phyloP scores from a whole-genome alignment of 352 stramenopile species.

The Phytophthora macrochlamydospora region DNA sequence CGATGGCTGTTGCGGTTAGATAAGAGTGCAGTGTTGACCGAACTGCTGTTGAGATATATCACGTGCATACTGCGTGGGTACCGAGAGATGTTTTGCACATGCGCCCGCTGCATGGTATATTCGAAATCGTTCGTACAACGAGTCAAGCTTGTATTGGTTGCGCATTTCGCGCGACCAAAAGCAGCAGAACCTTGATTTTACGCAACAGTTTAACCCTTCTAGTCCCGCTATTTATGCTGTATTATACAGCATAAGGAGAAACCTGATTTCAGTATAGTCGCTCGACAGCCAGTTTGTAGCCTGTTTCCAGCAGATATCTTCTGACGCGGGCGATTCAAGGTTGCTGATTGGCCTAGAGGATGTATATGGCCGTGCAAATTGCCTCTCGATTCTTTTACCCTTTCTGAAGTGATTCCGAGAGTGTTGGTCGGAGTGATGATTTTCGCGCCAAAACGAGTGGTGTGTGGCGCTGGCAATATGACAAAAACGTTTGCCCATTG shows the following conservation, averaged over 20 bases:
- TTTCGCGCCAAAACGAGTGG: slow-evolving; percentile 5
- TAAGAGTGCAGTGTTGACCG: too few species aligned
- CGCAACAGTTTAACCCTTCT: slow-evolving; percentile 25
- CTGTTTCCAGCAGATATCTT: not conserved
- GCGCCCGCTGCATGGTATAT: too few species aligned
- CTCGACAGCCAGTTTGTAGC: not conserved
- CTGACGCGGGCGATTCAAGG: not conserved
- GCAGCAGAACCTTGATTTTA: slow-evolving; percentile 51
- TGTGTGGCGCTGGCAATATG: not conserved
- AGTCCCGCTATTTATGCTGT: slow-evolving; percentile 21
- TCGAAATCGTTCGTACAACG: too few species aligned
- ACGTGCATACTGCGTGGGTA: too few species aligned
- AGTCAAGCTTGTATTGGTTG: too few species aligned
- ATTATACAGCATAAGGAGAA: slow-evolving; percentile 22
- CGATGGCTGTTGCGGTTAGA: too few species aligned
- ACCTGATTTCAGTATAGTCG: slow-evolving; percentile 24
- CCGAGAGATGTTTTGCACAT: too few species aligned
- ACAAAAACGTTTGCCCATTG: not conserved
- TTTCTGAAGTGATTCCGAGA: not conserved
- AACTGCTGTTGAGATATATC: too few species aligned
- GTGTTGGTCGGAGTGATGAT: not conserved
- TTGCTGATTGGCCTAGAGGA: not conserved
- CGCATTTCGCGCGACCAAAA: too few species aligned
- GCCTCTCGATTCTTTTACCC: not conserved
- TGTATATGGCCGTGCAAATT: not conserved